Conservation (phyloP, 2,329 filamentous ascomycete genomes). For the Penicillium digitatum region DNA sequence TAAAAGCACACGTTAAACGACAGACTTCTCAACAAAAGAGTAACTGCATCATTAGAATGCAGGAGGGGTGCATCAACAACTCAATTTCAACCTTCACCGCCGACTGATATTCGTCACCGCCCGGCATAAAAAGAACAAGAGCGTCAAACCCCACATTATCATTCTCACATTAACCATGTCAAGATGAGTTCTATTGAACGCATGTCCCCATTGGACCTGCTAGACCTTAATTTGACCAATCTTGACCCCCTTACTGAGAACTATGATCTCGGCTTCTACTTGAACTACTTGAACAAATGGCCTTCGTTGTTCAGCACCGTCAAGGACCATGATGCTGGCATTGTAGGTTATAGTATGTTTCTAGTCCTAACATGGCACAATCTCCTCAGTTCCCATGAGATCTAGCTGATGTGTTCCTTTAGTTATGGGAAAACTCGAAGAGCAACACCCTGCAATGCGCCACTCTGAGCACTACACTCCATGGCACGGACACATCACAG, state of each 20-base stretch:
- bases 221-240: constrained; percentile 90
- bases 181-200: constrained; percentile 79
- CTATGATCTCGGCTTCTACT: constrained; percentile 91
- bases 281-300: constrained; percentile 95
- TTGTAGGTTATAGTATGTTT: constrained; percentile 83
- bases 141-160: constrained; percentile 21
- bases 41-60: constrained; percentile 2
- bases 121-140: constrained; percentile 19
- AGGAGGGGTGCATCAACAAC: constrained; percentile 6
- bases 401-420: constrained; percentile 8
- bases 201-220: constrained; percentile 78
- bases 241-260: constrained; percentile 97
- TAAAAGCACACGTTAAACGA: background rate
- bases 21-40: constrained; percentile 6
- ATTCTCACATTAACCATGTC: constrained; percentile 3
- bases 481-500: constrained; percentile 98
- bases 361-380: background rate
- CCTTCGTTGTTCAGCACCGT: constrained; percentile 90
- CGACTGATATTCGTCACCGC: constrained; percentile 5
- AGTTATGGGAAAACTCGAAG: constrained; percentile 98
- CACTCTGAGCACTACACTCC: constrained; percentile 88
- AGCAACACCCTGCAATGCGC: constrained; percentile 69
- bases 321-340: constrained; percentile 78
- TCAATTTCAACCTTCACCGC: background rate
- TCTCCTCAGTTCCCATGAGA: background rate